Base-by-base conservation (phyloP, 768 basidiomycete species). In the Pleurotus pulmonarius region DNA sequence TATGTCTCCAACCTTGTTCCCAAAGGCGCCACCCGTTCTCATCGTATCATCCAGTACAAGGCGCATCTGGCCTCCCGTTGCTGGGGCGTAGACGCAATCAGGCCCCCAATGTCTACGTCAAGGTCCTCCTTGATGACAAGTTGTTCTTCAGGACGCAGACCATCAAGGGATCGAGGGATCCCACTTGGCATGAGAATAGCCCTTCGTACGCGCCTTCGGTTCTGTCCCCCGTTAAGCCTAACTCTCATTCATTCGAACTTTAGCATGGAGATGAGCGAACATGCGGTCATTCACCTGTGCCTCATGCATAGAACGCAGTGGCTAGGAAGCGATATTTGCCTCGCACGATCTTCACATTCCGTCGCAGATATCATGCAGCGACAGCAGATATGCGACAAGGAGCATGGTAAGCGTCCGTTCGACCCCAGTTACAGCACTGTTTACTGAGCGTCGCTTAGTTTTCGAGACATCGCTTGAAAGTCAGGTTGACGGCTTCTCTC, bases 381-480 rank as follows among this genome's bases (percentile, higher is more conserved):
- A 49, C 48, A 26, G 16, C 29, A 49, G 22, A 37, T 26, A 29
- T 49, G 48, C 38, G 48, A 49, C 48, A 49, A 49, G 48, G 48
- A 49, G 29, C 48, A 49, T 22, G 38, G 48, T 49, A 34, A n/a
- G 48, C 38, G 24, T 53, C 51, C 29, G 29, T 3, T 11, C 4
- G 9, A 8, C 29, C 11, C 29, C 29, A 34, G 2, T 34, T 9
- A 34, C 11, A 11, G 29, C 4, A 2, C 29, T 1, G 29, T 44
- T 44, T 9, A n/a, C n/a, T 44, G 20, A 44, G 8, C 3, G 15
- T 16, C 38, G 25, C 13, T n/a, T 37, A 49, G 48, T 49, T 7
- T 49, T 49, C 29, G 48, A 49, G 24, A 49, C 24, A 26, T 24
- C 26, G 13, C 29, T 49, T 26, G 22, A 13, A 34, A 49, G 25